These are phyloP conservation scores for Pachysandra terminalis DNA, from an alignment of 164 flowering plant genomes.

Conservation along the genomic window DNA sequence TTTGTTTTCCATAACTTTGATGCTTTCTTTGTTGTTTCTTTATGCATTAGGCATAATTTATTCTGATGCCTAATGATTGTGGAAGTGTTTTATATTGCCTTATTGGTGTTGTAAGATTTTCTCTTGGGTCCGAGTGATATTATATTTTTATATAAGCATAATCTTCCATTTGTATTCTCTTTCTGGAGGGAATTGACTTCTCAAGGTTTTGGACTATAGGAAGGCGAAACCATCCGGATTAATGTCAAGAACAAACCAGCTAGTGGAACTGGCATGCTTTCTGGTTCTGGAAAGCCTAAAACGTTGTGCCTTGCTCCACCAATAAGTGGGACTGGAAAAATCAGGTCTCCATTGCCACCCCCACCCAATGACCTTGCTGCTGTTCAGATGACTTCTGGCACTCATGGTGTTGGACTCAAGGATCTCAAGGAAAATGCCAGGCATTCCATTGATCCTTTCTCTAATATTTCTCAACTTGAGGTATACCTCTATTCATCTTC, in stretches of 20 bases:
- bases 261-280: constrained; percentile 84
- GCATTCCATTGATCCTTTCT: constrained; percentile 49
- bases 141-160: too few relatives aligned
- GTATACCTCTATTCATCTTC: constrained; percentile 30
- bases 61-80: too few relatives aligned
- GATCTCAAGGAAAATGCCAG: constrained; percentile 44
- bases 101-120: too few relatives aligned
- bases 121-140: too few relatives aligned
- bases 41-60: too few relatives aligned
- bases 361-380: too few relatives aligned
- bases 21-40: too few relatives aligned
- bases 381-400: constrained; percentile 43
- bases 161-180: too few relatives aligned
- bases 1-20: too few relatives aligned
- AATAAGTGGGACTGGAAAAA: constrained; percentile 62
- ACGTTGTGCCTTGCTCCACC: constrained; percentile 73
- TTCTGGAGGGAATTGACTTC: constrained; percentile 4
- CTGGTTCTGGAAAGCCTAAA: constrained; percentile 53
- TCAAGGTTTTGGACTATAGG: constrained; percentile 42
- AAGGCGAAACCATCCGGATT: constrained; percentile 97
- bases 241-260: constrained; percentile 84
- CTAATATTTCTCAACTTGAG: constrained; percentile 84
- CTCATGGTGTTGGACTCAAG: constrained; percentile 26
- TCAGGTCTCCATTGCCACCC: constrained; percentile 78
- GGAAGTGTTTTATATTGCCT: too few relatives aligned